Evolutionary conservation across 2,329 filamentous ascomycete genomes (phyloP), one percentile per base, ranked within the genome.

Genomic region (Aaosphaeria pasadenensis): DNA sequence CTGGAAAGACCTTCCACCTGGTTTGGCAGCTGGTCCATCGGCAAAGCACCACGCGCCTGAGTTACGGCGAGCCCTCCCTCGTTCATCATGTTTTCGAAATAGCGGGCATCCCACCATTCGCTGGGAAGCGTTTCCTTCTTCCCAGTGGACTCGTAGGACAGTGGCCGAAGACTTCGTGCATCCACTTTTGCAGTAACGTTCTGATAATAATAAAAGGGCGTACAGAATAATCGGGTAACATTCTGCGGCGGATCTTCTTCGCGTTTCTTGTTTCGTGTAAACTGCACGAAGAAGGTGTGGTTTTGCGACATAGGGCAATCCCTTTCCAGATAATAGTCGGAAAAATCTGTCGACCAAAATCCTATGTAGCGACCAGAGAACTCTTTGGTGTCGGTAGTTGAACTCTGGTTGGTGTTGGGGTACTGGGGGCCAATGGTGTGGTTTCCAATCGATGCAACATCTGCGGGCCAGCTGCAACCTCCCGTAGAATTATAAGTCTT

Each of bases 141-240:
- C 7, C 39, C 39, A 11, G 9, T 11, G 7, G 39, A 17, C 9
- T 11, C 7, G 17, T 11, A 7, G 17, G 7, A 11, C 24, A 40
- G 7, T 9, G 38, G 39, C 7, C 4, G 4, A 4, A 5, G 29
- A 5, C 43, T 28, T 13, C 7, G 6, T 6, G 39, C 36, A 33
- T 40, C 28, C 5, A 81, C 63, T 0, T 63, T 73, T 0, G 73
- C 71, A 0, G 62, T 49, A 0, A 76, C 73, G 0, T 63, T 7
- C 36, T 79, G 74, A n/a, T 67, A 62, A 44, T 65, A 71, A 49
- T 81, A 81, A 0, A 42, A 58, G 0, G 47, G 43, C 38, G 38
- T 3, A 35, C 47, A 50, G 11, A 38, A 46, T 29, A 50, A 30
- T 4, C 11, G n/a, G 7, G 49, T 52, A 1, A 11, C 30, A 4